Evolutionary conservation across 257 asterid species (phyloP), one percentile per base, ranked within the genome.

Genomic region (Salvia miltiorrhiza): DNA sequence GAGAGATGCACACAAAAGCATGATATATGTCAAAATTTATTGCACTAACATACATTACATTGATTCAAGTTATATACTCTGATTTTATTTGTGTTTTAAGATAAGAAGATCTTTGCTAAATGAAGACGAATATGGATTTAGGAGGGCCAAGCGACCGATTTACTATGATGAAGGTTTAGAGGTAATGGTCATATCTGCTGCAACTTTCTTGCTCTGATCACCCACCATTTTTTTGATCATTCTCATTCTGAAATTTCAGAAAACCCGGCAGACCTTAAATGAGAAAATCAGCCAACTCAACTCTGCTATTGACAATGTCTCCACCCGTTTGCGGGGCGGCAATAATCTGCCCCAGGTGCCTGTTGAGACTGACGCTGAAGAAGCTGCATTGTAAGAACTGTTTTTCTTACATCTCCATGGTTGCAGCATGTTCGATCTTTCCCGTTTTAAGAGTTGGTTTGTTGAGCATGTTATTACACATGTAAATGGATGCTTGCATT

Each of bases 111-210:
- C 95, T 30, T 68, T 90, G 75, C 88, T 90, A 52, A 81, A 92
- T 65, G 98, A 90, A 84, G 84, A 92, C 75, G 98, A 90, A 67
- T 74, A 83, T 71, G 98, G 97, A 21, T 90, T 92, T 59, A 82
- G 79, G 60, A 83, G 52, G 85, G 87, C 97, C 71, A 92, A 48
- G 72, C 76, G 86, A 59, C 97, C 97, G 76, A 79, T 80, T 33
- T 88, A 88, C 86, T 86, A 86, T n/a, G 96, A 88, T 62, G 93
- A 88, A 45, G 97, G 93, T 44, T 77, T 86, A 70, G 95, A 88
- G 97, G 95, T 92, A 76, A 68, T 39, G 47, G 37, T 71, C 32
- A 24, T 14, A 37, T 62, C 30, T 17, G 12, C 30, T 17, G 12
- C 32, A 41, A 14, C 62, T 75, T 74, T 57, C 39, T 55, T 68